Percentiles rank a stretch among this genome's conserved stretches.
Evolutionary conservation across 768 basidiomycete species (phyloP).

Genomic region (Gloeopeniophorella convolvens): DNA sequence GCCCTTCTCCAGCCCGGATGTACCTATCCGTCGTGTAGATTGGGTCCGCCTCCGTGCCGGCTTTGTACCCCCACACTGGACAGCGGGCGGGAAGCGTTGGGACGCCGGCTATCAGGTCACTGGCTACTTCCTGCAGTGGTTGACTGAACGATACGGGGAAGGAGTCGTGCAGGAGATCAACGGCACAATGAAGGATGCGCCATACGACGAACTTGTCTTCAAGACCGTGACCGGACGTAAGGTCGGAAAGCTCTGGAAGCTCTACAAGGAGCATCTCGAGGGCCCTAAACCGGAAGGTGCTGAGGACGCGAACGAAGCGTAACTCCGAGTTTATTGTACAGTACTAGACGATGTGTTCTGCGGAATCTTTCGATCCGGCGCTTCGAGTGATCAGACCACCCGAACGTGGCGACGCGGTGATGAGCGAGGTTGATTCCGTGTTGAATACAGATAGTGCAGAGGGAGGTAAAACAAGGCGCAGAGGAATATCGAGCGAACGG

Average conservation of each 20-base stretch:
- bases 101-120: constrained; percentile 73
- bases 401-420: too few species aligned
- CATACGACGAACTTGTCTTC: constrained; percentile 49
- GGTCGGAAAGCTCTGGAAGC: constrained; percentile 51
- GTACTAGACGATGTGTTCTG: too few species aligned
- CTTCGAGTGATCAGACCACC: too few species aligned
- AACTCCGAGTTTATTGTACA: too few species aligned
- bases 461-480: constrained; percentile 5
- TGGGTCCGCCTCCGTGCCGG: constrained; percentile 60
- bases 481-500: neutral
- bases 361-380: too few species aligned
- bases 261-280: constrained; percentile 42
- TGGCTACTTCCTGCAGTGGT: constrained; percentile 69
- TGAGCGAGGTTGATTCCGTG: too few species aligned
- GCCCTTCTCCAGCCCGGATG: neutral
- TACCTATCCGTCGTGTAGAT: constrained; percentile 35
- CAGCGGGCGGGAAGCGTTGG: constrained; percentile 46
- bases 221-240: constrained; percentile 43
- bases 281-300: neutral
- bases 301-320: too few species aligned
- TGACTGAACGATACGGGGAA: constrained; percentile 44
- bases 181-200: constrained; percentile 38
- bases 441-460: too few species aligned
- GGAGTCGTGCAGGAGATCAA: constrained; percentile 58
- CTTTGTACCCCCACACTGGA: constrained; percentile 68